Percentiles rank a stretch among this genome's conserved stretches.
phyloP scores from a whole-genome alignment of 129 eudicot species.

The Glebionis coronaria region DNA sequence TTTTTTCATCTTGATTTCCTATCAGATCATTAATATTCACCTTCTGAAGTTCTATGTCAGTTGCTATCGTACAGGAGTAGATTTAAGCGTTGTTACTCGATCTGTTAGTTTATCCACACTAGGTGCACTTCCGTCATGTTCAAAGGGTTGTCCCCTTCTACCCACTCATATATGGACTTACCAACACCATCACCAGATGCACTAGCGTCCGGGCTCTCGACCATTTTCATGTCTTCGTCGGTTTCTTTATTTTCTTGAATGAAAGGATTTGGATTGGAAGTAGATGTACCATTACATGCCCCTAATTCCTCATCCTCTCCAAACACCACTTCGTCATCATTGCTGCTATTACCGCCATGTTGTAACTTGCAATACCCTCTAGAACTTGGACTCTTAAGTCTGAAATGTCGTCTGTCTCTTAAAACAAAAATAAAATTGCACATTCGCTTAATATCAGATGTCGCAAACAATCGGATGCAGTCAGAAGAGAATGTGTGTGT shows the following conservation, averaged over 20 bases:
- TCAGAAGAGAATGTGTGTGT: no score
- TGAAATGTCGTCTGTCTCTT: slow-evolving; percentile 74
- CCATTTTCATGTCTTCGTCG: slow-evolving; percentile 12
- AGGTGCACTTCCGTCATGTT: slow-evolving; percentile 26
- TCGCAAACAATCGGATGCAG: no score
- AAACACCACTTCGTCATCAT: slow-evolving; percentile 85
- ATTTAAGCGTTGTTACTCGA: no score
- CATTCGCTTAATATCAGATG: slow-evolving; percentile 14
- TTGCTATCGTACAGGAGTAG: no score
- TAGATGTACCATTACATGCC: slow-evolving; percentile 33
- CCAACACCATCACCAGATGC: background rate
- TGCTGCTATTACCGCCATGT: slow-evolving; percentile 48
- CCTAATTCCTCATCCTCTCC: slow-evolving; percentile 75
- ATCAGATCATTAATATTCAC: no score
- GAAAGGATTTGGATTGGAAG: slow-evolving; percentile 24
- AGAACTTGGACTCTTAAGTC: slow-evolving; percentile 57
- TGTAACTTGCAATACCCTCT: slow-evolving; percentile 91
- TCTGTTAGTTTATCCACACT: slow-evolving; percentile 22
- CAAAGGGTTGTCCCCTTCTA: slow-evolving; percentile 46
- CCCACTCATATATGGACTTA: no score
- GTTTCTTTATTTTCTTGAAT: slow-evolving; percentile 15
- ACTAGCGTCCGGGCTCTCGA: background rate
- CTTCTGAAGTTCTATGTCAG: no score
- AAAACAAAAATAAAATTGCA: slow-evolving; percentile 2
- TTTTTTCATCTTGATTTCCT: no score